Conservation (phyloP, 2,329 filamentous ascomycete genomes). For the Tolypocladium capitatum region DNA sequence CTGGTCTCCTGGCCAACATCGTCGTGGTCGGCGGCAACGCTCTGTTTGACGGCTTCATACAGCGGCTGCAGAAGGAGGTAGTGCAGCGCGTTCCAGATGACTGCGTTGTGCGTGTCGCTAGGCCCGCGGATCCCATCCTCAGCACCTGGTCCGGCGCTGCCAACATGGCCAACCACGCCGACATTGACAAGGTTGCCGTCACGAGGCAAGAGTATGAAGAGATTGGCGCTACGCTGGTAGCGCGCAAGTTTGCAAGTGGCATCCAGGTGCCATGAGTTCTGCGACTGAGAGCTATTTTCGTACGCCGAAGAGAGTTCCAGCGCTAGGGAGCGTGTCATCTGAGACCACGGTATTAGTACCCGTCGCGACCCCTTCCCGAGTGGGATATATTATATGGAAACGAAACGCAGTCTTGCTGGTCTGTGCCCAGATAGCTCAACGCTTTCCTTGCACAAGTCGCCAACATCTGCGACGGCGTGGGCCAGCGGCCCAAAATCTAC, state of each 20-base stretch:
- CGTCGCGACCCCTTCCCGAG: not conserved
- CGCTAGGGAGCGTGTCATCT: not conserved
- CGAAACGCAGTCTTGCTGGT: not conserved
- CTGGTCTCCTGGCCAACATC: constrained; percentile 73
- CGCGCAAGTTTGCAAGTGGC: constrained; percentile 48
- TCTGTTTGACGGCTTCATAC: constrained; percentile 66
- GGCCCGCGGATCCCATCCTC: constrained; percentile 58
- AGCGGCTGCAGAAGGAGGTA: constrained; percentile 64
- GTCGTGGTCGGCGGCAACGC: constrained; percentile 81
- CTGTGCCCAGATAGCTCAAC: not conserved
- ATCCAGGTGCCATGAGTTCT: constrained; percentile 2
- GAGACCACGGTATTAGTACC: not conserved
- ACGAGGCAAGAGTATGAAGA: constrained; percentile 87
- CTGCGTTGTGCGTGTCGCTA: constrained; percentile 61
- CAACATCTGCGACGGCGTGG: not conserved
- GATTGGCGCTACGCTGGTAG: constrained; percentile 61
- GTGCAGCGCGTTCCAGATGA: constrained; percentile 60
- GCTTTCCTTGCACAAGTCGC: not conserved
- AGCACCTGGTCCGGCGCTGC: constrained; percentile 82
- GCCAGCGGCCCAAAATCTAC: not conserved
- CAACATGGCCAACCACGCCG: constrained; percentile 55
- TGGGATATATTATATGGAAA: not conserved
- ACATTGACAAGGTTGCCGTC: constrained; percentile 57
- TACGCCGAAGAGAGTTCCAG: not conserved
- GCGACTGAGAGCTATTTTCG: not conserved